Percentiles rank a stretch among this genome's conserved stretches.
phyloP scores from a whole-genome alignment of 2,329 filamentous ascomycete genomes.

The Phialophora tarda region DNA sequence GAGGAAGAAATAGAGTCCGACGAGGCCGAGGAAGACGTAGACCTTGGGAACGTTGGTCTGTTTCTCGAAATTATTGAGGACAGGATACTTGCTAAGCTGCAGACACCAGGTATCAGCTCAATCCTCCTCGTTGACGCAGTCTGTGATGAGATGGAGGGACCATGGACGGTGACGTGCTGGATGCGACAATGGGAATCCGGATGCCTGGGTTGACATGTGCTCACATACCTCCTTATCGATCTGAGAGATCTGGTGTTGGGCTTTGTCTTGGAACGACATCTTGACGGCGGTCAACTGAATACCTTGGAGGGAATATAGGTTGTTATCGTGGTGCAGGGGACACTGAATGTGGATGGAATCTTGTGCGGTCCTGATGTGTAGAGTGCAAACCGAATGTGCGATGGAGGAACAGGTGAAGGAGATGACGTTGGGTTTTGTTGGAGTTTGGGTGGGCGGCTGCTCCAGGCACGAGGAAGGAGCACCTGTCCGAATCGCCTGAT shows the following conservation, averaged over 20 bases:
- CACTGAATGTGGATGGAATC: conserved; percentile 10
- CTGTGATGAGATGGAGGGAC: conserved; percentile 1
- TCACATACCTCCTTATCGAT: conserved; percentile 69
- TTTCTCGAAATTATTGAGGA: conserved; percentile 71
- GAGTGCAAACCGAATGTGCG: conserved; percentile 19
- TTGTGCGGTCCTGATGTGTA: conserved; percentile 4
- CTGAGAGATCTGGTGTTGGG: conserved; percentile 68
- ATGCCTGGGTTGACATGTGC: conserved; percentile 30
- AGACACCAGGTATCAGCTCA: conserved; percentile 18
- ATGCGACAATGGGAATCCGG: conserved; percentile 2
- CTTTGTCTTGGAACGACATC: conserved; percentile 63
- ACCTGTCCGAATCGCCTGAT: not conserved
- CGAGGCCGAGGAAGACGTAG: conserved; percentile 68
- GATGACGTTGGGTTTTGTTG: conserved; percentile 2
- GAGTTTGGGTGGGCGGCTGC: conserved; percentile 10
- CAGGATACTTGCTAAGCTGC: conserved; percentile 70
- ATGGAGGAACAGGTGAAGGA: conserved; percentile 12
- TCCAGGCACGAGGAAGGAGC: not conserved
- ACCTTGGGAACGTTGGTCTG: conserved; percentile 72
- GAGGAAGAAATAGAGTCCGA: conserved; percentile 71
- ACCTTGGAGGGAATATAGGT: not conserved
- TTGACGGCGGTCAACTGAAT: conserved; percentile 20
- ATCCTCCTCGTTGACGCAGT: not conserved
- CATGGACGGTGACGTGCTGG: not conserved
- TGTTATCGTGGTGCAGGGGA: conserved; percentile 1